Evolutionary conservation across 352 stramenopile species (phyloP), one percentile per base, ranked within the genome.

Genomic region (Phytophthora cryptogea): DNA sequence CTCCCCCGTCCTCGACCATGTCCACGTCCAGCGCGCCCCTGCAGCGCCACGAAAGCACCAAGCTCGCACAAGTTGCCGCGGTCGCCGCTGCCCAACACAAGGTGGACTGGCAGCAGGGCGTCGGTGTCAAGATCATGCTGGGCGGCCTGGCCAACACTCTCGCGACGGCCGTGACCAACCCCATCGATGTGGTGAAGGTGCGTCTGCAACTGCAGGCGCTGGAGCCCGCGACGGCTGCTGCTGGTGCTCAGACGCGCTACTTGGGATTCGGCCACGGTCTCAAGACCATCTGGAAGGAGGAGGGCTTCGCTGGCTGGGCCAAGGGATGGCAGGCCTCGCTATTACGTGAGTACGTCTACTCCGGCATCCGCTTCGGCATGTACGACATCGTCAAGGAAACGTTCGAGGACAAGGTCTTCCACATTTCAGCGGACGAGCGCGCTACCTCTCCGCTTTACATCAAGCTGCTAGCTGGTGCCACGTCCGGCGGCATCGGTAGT

Each of bases 361-460:
- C 75, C 26, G 80, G 72, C 39, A 67, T 93, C 54, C 78, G 84
- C 50, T 85, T 93, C 47, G 84, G 84, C 3, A 63, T 87, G 23
- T 92, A 92, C 63, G 81, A 90, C 46, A 69, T 76, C 13, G 63
- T 88, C 50, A 93, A 93, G 63, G 74, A 88, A 41, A 68, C 74
- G 9, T 72, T 90, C 30, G 80, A 84, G 32, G 76, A 81, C 36
- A 68, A 71, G 23, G 51, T 83, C 28, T 80, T 82, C 52, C 64
- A 70, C 48, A 66, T 71, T 36, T 58, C 70, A n/a, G 55, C 51
- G 3, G 48, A 63, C 37, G 63, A 79, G 16, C 66, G 66, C 30
- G 61, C 64, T 26, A 80, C 66, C 50, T 77, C 73, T 14, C 71
- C 76, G 44, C 51, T 85, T 27, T 83, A 80, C 61, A 81, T 85